A percentile compares a stretch with the other conserved stretches of the same genome.
phyloP scores from a whole-genome alignment of 2,329 filamentous ascomycete species.

The Amylocarpus encephaloides region DNA sequence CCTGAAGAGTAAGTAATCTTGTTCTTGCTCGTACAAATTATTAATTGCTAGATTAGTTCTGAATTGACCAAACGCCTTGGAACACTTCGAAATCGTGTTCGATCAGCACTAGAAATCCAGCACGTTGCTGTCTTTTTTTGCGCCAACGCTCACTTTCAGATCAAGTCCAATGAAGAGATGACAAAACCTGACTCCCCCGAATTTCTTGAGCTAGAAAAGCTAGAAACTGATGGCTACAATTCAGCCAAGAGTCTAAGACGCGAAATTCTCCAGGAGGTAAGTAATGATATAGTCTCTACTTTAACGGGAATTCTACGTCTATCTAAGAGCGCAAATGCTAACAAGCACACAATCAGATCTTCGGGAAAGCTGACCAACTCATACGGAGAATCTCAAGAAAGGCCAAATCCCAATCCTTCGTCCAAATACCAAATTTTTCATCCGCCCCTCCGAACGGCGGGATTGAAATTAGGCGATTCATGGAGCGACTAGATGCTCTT shows the following conservation, averaged over 20 bases:
- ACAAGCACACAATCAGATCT: slow-evolving; percentile 23
- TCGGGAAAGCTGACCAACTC: slow-evolving; percentile 50
- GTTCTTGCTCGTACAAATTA: background rate
- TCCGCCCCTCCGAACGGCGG: slow-evolving; percentile 50
- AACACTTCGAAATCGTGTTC: slow-evolving; percentile 58
- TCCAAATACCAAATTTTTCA: slow-evolving; percentile 55
- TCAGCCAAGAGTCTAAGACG: slow-evolving; percentile 68
- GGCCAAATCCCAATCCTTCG: slow-evolving; percentile 48
- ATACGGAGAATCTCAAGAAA: slow-evolving; percentile 58
- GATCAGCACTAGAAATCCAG: slow-evolving; percentile 68
- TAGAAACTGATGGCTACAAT: slow-evolving; percentile 70
- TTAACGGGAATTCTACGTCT: too few species aligned
- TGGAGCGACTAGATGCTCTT: slow-evolving; percentile 61
- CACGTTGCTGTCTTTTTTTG: slow-evolving; percentile 82
- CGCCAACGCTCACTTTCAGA: slow-evolving; percentile 76
- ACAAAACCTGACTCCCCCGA: slow-evolving; percentile 62
- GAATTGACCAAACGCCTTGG: slow-evolving; percentile 39
- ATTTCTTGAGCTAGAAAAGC: slow-evolving; percentile 58
- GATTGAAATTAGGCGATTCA: slow-evolving; percentile 63
- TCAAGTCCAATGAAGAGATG: slow-evolving; percentile 62
- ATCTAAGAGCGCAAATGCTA: background rate
- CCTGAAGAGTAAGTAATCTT: slow-evolving; percentile 28
- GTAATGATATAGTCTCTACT: slow-evolving; percentile 2
- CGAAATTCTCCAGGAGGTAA: slow-evolving; percentile 63
- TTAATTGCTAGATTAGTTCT: slow-evolving; percentile 7